Evolutionary conservation across 371 early-diverging fungal species (phyloP).

Genomic region (Saksenaea oblongispora): DNA sequence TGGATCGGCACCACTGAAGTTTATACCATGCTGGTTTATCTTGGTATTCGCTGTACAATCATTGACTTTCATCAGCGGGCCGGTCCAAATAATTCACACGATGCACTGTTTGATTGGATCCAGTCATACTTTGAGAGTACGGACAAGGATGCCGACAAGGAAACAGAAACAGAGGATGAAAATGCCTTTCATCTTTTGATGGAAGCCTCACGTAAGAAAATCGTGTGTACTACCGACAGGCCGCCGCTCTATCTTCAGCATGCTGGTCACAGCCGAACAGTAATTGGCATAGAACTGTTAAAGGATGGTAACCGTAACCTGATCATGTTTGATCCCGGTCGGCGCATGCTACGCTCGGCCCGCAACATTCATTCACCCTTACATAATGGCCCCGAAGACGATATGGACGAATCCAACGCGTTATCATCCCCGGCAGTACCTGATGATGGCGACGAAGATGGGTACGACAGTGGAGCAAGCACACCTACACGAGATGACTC

Average conservation of each 20-base stretch:
- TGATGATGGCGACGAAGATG: not conserved
- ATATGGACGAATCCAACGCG: not conserved
- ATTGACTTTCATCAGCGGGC: slow-evolving; percentile 54
- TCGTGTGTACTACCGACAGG: slow-evolving; percentile 27
- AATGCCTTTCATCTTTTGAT: not conserved
- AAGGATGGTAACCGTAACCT: slow-evolving; percentile 45
- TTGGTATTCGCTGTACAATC: slow-evolving; percentile 52
- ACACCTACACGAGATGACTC: not conserved
- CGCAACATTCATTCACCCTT: not conserved
- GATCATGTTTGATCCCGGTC: slow-evolving; percentile 65
- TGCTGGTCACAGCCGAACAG: slow-evolving; percentile 68
- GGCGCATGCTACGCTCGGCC: slow-evolving; percentile 32
- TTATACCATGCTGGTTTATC: slow-evolving; percentile 51
- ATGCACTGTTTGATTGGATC: slow-evolving; percentile 48
- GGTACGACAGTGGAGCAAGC: not conserved
- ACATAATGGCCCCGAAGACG: not conserved
- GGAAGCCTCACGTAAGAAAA: not conserved
- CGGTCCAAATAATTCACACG: slow-evolving; percentile 48
- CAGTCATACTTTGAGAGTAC: slow-evolving; percentile 39
- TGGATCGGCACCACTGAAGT: slow-evolving; percentile 78
- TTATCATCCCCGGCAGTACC: not conserved
- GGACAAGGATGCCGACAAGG: slow-evolving; percentile 18
- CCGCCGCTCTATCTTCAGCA: slow-evolving; percentile 74
- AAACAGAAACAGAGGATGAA: slow-evolving; percentile 6
- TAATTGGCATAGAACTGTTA: slow-evolving; percentile 61